Percentiles rank a stretch among this genome's conserved stretches.
Conservation (phyloP, 2,329 filamentous ascomycete genomes). For the Venturia pyrina region DNA sequence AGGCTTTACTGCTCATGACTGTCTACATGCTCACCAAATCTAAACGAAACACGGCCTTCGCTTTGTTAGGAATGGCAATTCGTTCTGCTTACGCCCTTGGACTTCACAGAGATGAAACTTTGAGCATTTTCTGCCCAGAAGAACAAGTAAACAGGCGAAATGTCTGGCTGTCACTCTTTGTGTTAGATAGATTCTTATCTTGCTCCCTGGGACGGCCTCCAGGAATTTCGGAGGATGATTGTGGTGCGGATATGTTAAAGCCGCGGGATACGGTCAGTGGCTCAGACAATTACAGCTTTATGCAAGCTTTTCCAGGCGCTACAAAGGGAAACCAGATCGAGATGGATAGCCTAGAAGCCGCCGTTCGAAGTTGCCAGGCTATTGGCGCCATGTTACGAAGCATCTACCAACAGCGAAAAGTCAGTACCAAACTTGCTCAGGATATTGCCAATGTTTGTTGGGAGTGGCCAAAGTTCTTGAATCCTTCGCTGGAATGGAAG, state of each 20-base stretch:
- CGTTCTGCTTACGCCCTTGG: constrained; percentile 53
- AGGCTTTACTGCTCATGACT: constrained; percentile 53
- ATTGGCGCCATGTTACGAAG: constrained; percentile 49
- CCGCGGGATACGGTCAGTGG: constrained; percentile 16
- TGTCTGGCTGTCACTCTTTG: constrained; percentile 54
- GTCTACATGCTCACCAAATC: constrained; percentile 53
- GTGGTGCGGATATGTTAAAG: constrained; percentile 39
- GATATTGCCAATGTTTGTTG: constrained; percentile 47
- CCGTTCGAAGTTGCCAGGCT: constrained; percentile 47
- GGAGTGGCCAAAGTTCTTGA: constrained; percentile 38
- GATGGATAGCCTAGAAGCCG: constrained; percentile 38
- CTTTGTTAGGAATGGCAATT: constrained; percentile 54
- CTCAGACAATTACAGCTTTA: constrained; percentile 20
- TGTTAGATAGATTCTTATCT: constrained; percentile 54
- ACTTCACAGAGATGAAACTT: constrained; percentile 50
- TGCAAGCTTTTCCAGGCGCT: constrained; percentile 19
- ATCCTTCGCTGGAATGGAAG: constrained; percentile 39
- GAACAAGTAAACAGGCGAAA: constrained; percentile 44
- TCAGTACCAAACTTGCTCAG: constrained; percentile 47
- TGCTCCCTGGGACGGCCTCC: constrained; percentile 53
- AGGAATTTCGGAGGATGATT: constrained; percentile 53
- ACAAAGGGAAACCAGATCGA: constrained; percentile 13
- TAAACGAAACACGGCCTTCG: constrained; percentile 53
- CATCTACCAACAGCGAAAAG: constrained; percentile 50
- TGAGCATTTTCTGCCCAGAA: constrained; percentile 40